A percentile compares a stretch with the other conserved stretches of the same genome.
Conservation (phyloP, 1,284 basidiomycete genomes). For the Trichosporon sp. region DNA sequence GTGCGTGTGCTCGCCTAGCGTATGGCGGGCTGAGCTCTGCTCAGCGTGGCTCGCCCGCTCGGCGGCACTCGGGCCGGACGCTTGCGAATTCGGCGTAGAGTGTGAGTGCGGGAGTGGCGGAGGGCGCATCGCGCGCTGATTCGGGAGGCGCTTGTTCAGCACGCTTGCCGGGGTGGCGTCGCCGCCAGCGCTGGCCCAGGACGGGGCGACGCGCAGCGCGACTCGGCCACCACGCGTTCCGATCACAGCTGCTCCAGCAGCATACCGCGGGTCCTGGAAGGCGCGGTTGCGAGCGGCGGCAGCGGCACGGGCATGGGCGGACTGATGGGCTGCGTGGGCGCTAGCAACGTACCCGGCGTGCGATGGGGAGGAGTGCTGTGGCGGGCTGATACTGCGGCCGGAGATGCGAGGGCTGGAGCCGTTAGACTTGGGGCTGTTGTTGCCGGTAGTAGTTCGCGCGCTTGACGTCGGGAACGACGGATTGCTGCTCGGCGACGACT, state of each 20-base stretch:
- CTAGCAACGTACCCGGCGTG: background rate
- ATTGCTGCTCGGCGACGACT: slow-evolving; percentile 7
- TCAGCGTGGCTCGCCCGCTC: background rate
- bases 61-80: background rate
- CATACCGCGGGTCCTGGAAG: slow-evolving; percentile 37
- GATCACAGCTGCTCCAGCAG: slow-evolving; percentile 31
- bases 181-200: slow-evolving; percentile 32
- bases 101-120: slow-evolving; percentile 15
- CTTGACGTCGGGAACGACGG: slow-evolving; percentile 29
- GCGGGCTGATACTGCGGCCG: slow-evolving; percentile 19
- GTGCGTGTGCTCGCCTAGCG: slow-evolving; percentile 1
- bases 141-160: background rate
- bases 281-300: background rate
- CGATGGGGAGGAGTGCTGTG: slow-evolving; percentile 17
- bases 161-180: slow-evolving; percentile 14
- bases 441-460: slow-evolving; percentile 23
- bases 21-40: background rate
- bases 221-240: slow-evolving; percentile 22
- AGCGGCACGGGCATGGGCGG: slow-evolving; percentile 9
- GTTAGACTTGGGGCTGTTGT: slow-evolving; percentile 20
- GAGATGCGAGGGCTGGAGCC: background rate
- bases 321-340: background rate
- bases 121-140: background rate
- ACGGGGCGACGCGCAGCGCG: slow-evolving; percentile 34
- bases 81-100: background rate